These are phyloP conservation scores for Xylaria cubensis DNA, from an alignment of 495 filamentous ascomycete species.

Conservation along the genomic window DNA sequence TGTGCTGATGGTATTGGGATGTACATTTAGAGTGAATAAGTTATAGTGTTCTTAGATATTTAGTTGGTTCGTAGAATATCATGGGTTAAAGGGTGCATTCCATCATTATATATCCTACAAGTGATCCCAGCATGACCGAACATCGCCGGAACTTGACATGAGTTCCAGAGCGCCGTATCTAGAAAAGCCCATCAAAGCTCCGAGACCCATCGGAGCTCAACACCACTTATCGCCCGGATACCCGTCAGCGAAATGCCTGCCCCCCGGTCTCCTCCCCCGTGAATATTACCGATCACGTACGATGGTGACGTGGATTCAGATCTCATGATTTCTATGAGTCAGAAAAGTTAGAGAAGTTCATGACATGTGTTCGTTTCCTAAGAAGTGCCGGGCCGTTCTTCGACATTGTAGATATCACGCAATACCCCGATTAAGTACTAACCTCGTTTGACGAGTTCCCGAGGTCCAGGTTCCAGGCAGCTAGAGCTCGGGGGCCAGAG, in stretches of 20 bases:
- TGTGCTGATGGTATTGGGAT: slow-evolving; percentile 13
- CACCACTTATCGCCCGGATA: background rate
- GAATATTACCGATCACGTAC: background rate
- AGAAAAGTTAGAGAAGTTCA: background rate
- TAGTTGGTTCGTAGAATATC: background rate
- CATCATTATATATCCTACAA: slow-evolving; percentile 9
- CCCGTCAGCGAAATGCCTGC: background rate
- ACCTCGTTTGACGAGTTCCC: background rate
- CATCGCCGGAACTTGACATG: slow-evolving; percentile 3
- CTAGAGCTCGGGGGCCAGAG: no score
- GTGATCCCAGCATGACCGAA: background rate
- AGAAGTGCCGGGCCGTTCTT: background rate
- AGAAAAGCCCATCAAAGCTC: slow-evolving; percentile 4
- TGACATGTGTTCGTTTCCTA: background rate
- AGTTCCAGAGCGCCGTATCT: background rate
- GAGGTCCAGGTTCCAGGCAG: no score
- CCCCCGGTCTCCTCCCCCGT: no score
- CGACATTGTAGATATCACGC: background rate
- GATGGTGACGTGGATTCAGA: background rate
- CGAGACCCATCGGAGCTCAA: slow-evolving; percentile 16
- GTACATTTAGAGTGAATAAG: slow-evolving; percentile 4
- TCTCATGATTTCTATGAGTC: background rate
- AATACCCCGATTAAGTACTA: background rate
- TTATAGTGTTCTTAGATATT: background rate
- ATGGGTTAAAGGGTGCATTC: background rate